Percentiles rank a stretch among this genome's conserved stretches.
phyloP scores from a whole-genome alignment of 495 filamentous ascomycete genomes.

The Pyrenopolyporus hunteri region DNA sequence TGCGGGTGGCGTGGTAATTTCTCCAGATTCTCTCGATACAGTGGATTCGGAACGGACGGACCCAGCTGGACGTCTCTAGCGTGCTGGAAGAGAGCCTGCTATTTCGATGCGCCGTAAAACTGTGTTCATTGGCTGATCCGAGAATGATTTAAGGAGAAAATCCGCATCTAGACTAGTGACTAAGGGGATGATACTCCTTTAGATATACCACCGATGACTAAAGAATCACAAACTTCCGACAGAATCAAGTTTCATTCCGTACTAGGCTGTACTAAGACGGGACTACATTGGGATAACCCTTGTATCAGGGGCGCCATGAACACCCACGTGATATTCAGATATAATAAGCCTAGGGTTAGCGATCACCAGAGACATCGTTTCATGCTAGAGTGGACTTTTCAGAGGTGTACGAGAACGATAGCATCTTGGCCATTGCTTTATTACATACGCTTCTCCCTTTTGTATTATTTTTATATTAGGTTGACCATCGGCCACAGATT shows the following conservation, averaged over 20 bases:
- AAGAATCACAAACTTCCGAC: background rate
- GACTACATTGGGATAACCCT: conserved; percentile 27
- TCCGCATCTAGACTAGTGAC: conserved; percentile 6
- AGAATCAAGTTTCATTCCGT: conserved; percentile 35
- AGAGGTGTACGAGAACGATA: background rate
- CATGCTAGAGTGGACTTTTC: background rate
- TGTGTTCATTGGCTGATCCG: conserved; percentile 7
- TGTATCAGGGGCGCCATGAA: conserved; percentile 13
- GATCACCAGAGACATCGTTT: background rate
- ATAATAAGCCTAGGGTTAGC: conserved; percentile 14
- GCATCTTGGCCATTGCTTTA: background rate
- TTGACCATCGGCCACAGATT: too few relatives aligned
- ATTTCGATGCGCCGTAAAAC: background rate
- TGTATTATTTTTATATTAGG: too few relatives aligned
- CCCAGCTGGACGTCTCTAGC: too few relatives aligned
- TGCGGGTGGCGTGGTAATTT: conserved; percentile 9
- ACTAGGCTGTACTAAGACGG: conserved; percentile 22
- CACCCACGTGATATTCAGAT: conserved; percentile 23
- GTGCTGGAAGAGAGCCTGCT: too few relatives aligned
- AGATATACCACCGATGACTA: conserved; percentile 20
- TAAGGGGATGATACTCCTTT: conserved; percentile 3
- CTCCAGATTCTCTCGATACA: conserved; percentile 14
- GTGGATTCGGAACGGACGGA: conserved; percentile 7
- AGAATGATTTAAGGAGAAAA: background rate
- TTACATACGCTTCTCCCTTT: too few relatives aligned